Evolutionary conservation across 257 asterid genomes (phyloP), one percentile per base, ranked within the genome.

Genomic region (Dorcoceras hygrometricum): DNA sequence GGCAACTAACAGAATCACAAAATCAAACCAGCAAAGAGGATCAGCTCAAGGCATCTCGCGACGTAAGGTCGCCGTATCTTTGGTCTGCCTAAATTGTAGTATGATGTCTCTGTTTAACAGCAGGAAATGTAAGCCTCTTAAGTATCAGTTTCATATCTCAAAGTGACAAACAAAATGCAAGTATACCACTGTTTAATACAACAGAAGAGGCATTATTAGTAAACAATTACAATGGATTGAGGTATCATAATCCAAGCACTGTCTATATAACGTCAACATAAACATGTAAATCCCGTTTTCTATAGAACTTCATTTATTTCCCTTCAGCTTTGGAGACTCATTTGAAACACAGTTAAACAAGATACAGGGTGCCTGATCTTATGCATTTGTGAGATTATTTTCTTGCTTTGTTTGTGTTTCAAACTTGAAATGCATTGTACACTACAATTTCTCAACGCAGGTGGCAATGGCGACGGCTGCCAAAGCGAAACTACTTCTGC

Each of bases 381-480:
- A 22, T 61, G 29, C 63, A 27, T 50, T 25, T 59, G 19, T 27
- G 2, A 8, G 20, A 16, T 32, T n/a, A n/a, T 68, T 22, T 48
- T 67, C 64, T 68, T 70, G 62, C 62, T 69, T 25, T 54, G 23
- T 5, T 24, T 9, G 43, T 20, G 57, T 57, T n/a, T n/a, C n/a
- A n/a, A n/a, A n/a, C n/a, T n/a, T 75, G 66, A 75, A 69, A 53
- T 71, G 79, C 81, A 73, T 73, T 51, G 63, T 68, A 39, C 51
- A 28, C 26, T 43, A 69, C 60, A 23, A 20, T 53, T 65, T 62
- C 54, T 73, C 59, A 59, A 74, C 59, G 36, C 81, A 93, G 97
- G 97, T 90, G 73, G 99, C 96, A 23, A 83, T 93, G 97, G 99
- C 97, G 31, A 90, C 95, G 14, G 96, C 99, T 71, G 99, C 97